A percentile compares a stretch with the other conserved stretches of the same genome.
These are phyloP conservation scores for Rhododendron ovatum DNA, from an alignment of 148 eudicot species.

Conservation along the genomic window DNA sequence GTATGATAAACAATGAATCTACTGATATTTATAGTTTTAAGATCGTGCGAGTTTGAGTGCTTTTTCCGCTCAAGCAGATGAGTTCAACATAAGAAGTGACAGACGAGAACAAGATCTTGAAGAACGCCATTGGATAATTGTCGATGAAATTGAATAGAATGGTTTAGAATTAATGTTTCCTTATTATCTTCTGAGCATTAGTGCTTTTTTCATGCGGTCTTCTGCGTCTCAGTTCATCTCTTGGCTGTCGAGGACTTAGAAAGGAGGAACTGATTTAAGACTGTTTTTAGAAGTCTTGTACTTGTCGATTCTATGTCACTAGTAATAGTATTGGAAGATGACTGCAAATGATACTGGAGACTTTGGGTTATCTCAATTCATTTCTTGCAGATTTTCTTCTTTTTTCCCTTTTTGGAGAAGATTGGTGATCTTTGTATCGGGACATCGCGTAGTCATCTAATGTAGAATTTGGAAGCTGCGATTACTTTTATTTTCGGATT, in stretches of 20 bases:
- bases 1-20: not conserved
- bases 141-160: not conserved
- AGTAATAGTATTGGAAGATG: not conserved
- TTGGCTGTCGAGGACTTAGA: not conserved
- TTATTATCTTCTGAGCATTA: not conserved
- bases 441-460: not conserved
- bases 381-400: not conserved
- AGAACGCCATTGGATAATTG: not conserved
- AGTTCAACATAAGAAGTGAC: not conserved
- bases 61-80: not conserved
- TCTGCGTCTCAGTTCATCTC: not conserved
- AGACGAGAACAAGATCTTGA: not conserved
- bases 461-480: constrained; percentile 4
- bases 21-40: not conserved
- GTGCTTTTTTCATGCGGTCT: constrained; percentile 1
- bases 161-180: not conserved
- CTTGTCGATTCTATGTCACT: not conserved
- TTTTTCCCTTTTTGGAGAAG: not conserved
- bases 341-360: not conserved
- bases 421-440: not conserved
- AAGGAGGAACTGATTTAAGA: not conserved
- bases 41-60: not conserved
- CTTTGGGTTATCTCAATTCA: not conserved
- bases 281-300: not conserved
- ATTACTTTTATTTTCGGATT: not conserved